Conservation (phyloP, 192 early-diverging fungal species). For the Coemansia guatemalensis region DNA sequence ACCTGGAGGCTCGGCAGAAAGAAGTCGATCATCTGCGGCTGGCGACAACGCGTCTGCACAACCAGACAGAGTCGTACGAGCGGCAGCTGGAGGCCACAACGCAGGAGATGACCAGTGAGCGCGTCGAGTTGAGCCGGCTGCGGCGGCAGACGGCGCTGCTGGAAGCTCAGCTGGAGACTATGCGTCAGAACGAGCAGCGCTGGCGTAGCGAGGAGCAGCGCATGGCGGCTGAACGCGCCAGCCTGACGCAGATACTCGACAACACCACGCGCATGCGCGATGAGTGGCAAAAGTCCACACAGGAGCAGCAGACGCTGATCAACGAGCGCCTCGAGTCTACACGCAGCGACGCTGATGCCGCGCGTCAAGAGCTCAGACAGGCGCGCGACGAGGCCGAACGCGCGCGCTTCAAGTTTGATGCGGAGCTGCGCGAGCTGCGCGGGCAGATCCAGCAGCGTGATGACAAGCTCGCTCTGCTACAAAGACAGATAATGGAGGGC, state of each 20-base stretch:
- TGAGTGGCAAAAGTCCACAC: conserved; percentile 38
- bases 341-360: conserved; percentile 22
- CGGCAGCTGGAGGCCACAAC: conserved; percentile 58
- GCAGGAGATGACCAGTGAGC: conserved; percentile 52
- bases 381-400: conserved; percentile 34
- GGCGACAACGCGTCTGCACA: conserved; percentile 55
- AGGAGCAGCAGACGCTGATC: conserved; percentile 22
- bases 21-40: conserved; percentile 66
- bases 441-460: conserved; percentile 40
- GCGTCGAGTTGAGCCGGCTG: conserved; percentile 52
- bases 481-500: conserved; percentile 16
- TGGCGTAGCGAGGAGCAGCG: conserved; percentile 45
- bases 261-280: conserved; percentile 53
- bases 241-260: conserved; percentile 48
- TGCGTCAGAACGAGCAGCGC: conserved; percentile 39
- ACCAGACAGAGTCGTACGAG: conserved; percentile 59
- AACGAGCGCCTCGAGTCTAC: conserved; percentile 30
- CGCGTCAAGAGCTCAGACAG: conserved; percentile 26
- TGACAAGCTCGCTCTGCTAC: conserved; percentile 16
- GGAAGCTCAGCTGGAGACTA: conserved; percentile 53
- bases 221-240: conserved; percentile 39
- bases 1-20: conserved; percentile 54
- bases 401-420: conserved; percentile 28
- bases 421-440: conserved; percentile 37
- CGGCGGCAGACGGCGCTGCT: conserved; percentile 54